Conservation (phyloP, 1,284 basidiomycete genomes). For the Cryptococcus wingfieldii region DNA sequence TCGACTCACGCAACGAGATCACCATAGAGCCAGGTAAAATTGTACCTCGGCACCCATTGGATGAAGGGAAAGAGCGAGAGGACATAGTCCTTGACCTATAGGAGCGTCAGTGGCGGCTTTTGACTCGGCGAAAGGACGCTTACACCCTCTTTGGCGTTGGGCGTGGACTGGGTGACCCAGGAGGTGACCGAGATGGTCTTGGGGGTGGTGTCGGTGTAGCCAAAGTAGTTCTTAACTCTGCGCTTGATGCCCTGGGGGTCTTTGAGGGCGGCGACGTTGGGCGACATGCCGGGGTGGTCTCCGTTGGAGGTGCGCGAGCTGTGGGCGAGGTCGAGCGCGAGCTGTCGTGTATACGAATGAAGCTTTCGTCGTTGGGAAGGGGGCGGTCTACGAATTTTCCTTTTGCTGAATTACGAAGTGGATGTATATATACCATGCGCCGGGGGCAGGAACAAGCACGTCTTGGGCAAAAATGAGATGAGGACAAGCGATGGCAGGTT, state of each 20-base stretch:
- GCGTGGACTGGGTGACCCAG: constrained; percentile 27
- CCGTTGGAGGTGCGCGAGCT: not conserved
- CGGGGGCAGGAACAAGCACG: not conserved
- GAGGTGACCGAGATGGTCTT: constrained; percentile 30
- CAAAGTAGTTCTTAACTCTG: constrained; percentile 29
- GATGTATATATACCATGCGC: not conserved
- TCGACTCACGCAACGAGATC: constrained; percentile 67
- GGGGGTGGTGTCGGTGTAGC: constrained; percentile 37
- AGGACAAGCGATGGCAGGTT: not conserved
- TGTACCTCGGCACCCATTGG: constrained; percentile 78
- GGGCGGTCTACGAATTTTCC: constrained; percentile 2
- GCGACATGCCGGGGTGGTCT: constrained; percentile 2
- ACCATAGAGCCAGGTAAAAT: constrained; percentile 51
- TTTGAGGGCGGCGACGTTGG: not conserved
- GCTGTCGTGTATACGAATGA: not conserved
- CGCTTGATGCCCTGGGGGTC: constrained; percentile 8
- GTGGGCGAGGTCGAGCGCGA: not conserved
- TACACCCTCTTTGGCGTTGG: constrained; percentile 21
- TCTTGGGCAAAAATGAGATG: not conserved
- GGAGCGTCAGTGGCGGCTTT: not conserved
- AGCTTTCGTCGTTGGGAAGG: not conserved
- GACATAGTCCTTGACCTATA: constrained; percentile 58
- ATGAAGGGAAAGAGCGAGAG: constrained; percentile 73
- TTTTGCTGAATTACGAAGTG: not conserved
- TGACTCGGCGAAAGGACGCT: constrained; percentile 5